phyloP scores from a whole-genome alignment of 805 yeast species.

The Metschnikowia dekortorum region DNA sequence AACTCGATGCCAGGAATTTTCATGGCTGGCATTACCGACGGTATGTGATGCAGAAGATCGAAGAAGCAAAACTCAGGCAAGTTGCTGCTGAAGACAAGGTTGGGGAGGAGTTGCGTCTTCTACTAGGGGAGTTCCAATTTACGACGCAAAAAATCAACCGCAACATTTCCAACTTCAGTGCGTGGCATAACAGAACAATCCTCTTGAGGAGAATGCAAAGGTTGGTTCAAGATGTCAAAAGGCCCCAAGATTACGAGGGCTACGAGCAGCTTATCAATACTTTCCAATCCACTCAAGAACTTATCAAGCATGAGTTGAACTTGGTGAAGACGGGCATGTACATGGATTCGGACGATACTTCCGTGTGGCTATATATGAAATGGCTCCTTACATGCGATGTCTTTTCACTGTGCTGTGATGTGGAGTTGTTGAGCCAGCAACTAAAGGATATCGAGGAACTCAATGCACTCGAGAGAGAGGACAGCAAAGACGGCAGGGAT shows the following conservation, averaged over 20 bases:
- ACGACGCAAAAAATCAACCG: conserved; percentile 74
- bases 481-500: conserved; percentile 46
- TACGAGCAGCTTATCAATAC: conserved; percentile 13
- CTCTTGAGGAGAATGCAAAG: conserved; percentile 53
- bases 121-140: conserved; percentile 61
- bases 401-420: conserved; percentile 18
- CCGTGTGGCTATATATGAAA: conserved; percentile 83
- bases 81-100: not conserved
- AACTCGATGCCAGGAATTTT: conserved; percentile 75
- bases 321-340: conserved; percentile 78
- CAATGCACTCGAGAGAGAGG: conserved; percentile 68
- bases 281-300: conserved; percentile 27
- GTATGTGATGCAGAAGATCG: conserved; percentile 48
- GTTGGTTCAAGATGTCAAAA: conserved; percentile 4
- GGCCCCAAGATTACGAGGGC: not conserved
- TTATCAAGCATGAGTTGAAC: conserved; percentile 56
- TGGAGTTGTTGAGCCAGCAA: conserved; percentile 42
- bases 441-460: conserved; percentile 52
- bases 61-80: conserved; percentile 13
- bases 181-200: conserved; percentile 88
- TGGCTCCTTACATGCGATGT: conserved; percentile 62
- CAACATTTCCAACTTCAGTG: conserved; percentile 89
- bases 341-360: conserved; percentile 91
- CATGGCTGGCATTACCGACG: conserved; percentile 97
- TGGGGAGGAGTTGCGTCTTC: not conserved